These are phyloP conservation scores for Hericium alpestre DNA, from an alignment of 768 basidiomycete genomes.

Conservation along the genomic window DNA sequence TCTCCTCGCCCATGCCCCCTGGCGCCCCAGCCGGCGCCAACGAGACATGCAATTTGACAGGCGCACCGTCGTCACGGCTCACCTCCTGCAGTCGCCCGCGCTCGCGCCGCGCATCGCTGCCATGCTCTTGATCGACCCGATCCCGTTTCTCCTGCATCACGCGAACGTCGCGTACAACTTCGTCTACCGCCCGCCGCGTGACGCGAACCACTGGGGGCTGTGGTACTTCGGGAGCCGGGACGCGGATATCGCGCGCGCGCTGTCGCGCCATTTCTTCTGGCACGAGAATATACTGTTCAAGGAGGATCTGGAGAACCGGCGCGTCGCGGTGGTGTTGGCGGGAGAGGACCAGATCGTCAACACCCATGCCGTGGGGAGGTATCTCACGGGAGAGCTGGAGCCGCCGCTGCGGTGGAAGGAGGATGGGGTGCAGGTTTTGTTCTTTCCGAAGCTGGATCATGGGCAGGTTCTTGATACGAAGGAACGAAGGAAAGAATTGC, in stretches of 20 bases:
- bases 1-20: constrained; percentile 14
- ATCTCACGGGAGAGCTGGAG: constrained; percentile 27
- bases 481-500: constrained; percentile 19
- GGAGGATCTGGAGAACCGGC: constrained; percentile 34
- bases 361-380: constrained; percentile 25
- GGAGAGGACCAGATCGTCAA: constrained; percentile 35
- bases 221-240: constrained; percentile 63
- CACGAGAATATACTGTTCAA: constrained; percentile 48
- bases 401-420: constrained; percentile 17
- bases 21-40: constrained; percentile 36
- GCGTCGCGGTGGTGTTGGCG: constrained; percentile 26
- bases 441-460: constrained; percentile 29
- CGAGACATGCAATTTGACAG: constrained; percentile 77
- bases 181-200: constrained; percentile 40
- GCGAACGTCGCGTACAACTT: constrained; percentile 59
- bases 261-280: constrained; percentile 60
- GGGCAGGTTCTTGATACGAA: constrained; percentile 27
- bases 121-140: constrained; percentile 49
- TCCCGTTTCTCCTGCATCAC: constrained; percentile 53
- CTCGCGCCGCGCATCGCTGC: constrained; percentile 28
- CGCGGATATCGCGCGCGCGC: constrained; percentile 47
- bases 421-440: constrained; percentile 30
- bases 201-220: constrained; percentile 51
- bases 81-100: constrained; percentile 30
- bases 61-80: constrained; percentile 49